These are phyloP conservation scores for Aspergillus sp. DNA, from an alignment of 2,329 filamentous ascomycete genomes.

Conservation along the genomic window DNA sequence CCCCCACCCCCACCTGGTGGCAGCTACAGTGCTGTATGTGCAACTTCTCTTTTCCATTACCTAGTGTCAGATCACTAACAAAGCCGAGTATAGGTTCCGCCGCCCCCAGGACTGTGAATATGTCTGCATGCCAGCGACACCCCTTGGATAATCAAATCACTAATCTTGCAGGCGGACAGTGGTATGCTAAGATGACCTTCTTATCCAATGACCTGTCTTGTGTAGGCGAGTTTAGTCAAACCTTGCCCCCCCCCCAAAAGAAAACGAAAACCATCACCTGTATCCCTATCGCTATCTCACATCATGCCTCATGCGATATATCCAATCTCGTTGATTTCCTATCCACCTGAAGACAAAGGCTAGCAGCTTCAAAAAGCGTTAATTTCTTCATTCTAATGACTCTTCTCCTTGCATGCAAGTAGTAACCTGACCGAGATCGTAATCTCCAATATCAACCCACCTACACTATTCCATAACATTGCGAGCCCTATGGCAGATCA, in stretches of 20 bases:
- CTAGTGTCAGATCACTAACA: background rate
- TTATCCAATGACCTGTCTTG: background rate
- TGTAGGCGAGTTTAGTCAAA: background rate
- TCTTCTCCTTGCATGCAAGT: background rate
- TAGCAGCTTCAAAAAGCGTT: background rate
- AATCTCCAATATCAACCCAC: background rate
- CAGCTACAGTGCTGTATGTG: conserved; percentile 65
- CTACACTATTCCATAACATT: background rate
- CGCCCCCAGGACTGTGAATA: conserved; percentile 26
- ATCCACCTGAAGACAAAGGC: background rate
- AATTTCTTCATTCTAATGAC: background rate
- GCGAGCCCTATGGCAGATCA: background rate
- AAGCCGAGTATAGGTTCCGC: conserved; percentile 22
- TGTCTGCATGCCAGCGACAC: background rate
- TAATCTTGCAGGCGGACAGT: background rate
- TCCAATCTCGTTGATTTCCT: background rate
- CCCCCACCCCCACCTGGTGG: conserved; percentile 58
- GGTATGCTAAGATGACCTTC: conserved; percentile 1
- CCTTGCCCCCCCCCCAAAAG: background rate
- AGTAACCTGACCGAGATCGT: background rate
- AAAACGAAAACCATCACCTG: background rate
- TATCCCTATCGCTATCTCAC: background rate
- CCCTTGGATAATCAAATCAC: conserved; percentile 12
- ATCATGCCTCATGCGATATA: background rate
- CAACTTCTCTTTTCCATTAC: background rate